Evolutionary conservation across 148 eudicot species (phyloP).

Genomic region (Beta vulgaris): DNA sequence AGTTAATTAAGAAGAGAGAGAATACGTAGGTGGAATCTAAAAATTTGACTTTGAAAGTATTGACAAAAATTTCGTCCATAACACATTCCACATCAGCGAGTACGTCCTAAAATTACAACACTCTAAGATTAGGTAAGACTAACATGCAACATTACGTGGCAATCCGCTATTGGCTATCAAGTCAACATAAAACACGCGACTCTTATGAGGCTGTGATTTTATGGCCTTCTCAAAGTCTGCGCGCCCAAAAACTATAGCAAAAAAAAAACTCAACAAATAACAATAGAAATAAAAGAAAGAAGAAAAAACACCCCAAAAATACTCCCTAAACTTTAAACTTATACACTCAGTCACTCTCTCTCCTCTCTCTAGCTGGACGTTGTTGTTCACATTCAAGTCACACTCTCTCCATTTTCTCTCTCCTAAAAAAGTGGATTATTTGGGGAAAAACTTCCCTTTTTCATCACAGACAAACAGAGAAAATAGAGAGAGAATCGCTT

Average conservation of each 20-base stretch:
- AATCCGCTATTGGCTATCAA: background rate
- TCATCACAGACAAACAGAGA: too few relatives aligned
- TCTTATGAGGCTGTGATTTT: slow-evolving; percentile 7
- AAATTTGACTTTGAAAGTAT: background rate
- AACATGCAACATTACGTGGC: slow-evolving; percentile 18
- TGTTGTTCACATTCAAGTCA: slow-evolving; percentile 32
- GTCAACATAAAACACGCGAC: slow-evolving; percentile 15
- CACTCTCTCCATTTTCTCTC: slow-evolving; percentile 22
- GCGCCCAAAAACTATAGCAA: slow-evolving; percentile 19
- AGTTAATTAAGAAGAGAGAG: too few relatives aligned
- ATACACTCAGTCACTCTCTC: background rate
- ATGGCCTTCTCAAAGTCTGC: background rate
- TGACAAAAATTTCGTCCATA: background rate
- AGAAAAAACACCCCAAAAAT: background rate
- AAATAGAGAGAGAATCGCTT: slow-evolving; percentile 45
- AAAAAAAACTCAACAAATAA: too few relatives aligned
- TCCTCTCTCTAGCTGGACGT: slow-evolving; percentile 32
- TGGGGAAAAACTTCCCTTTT: slow-evolving; percentile 13
- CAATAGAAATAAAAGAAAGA: background rate
- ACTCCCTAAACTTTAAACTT: slow-evolving; percentile 8
- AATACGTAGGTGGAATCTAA: too few relatives aligned
- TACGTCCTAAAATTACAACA: background rate
- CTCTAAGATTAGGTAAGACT: slow-evolving; percentile 23
- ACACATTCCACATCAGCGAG: background rate
- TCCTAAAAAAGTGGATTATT: slow-evolving; percentile 26